Evolutionary conservation across 331 rosid species (phyloP).

Genomic region (Spiraea crenata): DNA sequence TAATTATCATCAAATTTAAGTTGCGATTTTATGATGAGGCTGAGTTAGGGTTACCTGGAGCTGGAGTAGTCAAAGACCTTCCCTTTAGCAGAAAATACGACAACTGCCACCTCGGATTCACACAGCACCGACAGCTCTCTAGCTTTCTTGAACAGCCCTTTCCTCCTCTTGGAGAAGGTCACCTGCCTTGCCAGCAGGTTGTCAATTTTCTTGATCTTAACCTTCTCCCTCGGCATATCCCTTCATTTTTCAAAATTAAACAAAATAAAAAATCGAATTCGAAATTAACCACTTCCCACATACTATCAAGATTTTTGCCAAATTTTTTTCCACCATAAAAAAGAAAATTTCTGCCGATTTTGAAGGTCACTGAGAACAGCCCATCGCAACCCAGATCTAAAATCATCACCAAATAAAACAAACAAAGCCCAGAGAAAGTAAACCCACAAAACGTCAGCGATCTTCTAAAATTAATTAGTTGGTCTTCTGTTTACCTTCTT

Average conservation of each 20-base stretch:
- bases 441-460: neutral
- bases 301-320: neutral
- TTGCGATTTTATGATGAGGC: too few species aligned
- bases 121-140: conserved; percentile 65
- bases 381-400: neutral
- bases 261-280: neutral
- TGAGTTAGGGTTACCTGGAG: conserved; percentile 41
- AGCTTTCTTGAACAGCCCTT: conserved; percentile 72
- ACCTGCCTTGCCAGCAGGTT: conserved; percentile 68
- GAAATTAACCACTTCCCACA: neutral
- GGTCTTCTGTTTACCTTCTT: too few species aligned
- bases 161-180: conserved; percentile 70
- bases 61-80: conserved; percentile 51
- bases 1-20: too few species aligned
- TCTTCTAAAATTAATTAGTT: too few species aligned
- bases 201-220: conserved; percentile 61
- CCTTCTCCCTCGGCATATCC: conserved; percentile 48
- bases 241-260: neutral
- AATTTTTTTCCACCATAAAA: too few species aligned
- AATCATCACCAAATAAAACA: neutral
- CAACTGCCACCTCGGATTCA: conserved; percentile 52
- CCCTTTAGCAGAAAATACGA: conserved; percentile 67
- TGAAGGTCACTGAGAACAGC: neutral
- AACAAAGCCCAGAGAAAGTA: neutral
- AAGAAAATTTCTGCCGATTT: neutral